Conservation (phyloP, 2,329 filamentous ascomycete species). For the Drechslerella stenobrocha region DNA sequence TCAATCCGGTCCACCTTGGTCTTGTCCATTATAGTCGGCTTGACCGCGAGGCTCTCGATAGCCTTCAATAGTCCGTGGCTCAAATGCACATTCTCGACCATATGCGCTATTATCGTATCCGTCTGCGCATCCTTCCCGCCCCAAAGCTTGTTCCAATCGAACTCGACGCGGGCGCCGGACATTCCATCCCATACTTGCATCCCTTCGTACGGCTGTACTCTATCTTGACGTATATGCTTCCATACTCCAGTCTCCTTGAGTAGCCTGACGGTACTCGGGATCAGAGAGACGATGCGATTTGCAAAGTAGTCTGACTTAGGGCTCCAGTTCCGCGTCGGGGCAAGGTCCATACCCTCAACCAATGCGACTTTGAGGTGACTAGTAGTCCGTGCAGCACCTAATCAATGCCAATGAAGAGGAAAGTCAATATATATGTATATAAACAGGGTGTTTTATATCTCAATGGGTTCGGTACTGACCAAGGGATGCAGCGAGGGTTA, state of each 20-base stretch:
- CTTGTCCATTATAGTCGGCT: constrained; percentile 71
- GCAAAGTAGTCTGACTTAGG: constrained; percentile 73
- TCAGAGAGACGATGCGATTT: constrained; percentile 93
- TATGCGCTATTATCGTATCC: constrained; percentile 79
- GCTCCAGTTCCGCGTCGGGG: constrained; percentile 68
- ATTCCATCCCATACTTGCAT: constrained; percentile 98
- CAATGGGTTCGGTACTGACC: constrained; percentile 5
- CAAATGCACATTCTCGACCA: constrained; percentile 93
- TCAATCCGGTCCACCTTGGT: constrained; percentile 78
- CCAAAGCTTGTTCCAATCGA: constrained; percentile 69
- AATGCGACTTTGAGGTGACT: constrained; percentile 80
- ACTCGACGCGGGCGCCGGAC: constrained; percentile 81
- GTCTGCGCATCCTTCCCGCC: constrained; percentile 54
- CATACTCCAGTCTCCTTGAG: constrained; percentile 75
- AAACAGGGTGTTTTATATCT: background rate
- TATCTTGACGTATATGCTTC: constrained; percentile 70
- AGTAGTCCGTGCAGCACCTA: constrained; percentile 75
- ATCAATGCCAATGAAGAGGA: background rate
- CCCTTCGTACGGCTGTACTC: constrained; percentile 85
- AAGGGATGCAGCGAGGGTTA: constrained; percentile 77
- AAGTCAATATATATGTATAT: constrained; percentile 5
- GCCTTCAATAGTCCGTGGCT: constrained; percentile 73
- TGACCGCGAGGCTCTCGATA: constrained; percentile 68
- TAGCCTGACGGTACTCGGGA: constrained; percentile 81
- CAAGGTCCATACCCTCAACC: constrained; percentile 84